phyloP scores from a whole-genome alignment of 257 asterid species.

The Penstemon davidsonii region DNA sequence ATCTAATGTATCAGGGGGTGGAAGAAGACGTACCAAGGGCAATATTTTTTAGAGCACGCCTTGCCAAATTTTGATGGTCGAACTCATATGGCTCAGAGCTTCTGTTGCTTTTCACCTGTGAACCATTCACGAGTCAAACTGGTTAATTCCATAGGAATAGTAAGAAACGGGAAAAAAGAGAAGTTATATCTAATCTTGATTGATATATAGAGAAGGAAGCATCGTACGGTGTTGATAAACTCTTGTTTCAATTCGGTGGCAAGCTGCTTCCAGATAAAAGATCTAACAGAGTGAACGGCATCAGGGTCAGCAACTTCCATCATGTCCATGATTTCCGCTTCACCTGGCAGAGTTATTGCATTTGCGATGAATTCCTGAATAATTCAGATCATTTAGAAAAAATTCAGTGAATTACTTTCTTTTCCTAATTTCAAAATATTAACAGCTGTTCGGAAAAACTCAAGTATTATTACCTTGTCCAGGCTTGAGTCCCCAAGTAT shows the following conservation, averaged over 20 bases:
- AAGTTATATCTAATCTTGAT: neutral
- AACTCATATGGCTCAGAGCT: constrained; percentile 65
- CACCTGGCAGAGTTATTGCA: constrained; percentile 79
- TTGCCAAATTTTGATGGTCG: constrained; percentile 66
- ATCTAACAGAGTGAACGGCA: constrained; percentile 80
- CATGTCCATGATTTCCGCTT: constrained; percentile 84
- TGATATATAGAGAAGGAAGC: constrained; percentile 2
- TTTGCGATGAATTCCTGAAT: constrained; percentile 78
- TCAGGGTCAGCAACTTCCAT: constrained; percentile 89
- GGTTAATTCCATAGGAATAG: constrained; percentile 2
- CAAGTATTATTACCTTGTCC: constrained; percentile 57
- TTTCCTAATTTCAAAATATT: no score
- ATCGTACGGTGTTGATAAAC: constrained; percentile 50
- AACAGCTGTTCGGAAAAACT: no score
- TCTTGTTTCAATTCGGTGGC: constrained; percentile 68
- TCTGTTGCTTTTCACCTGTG: constrained; percentile 53
- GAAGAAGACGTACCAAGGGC: constrained; percentile 58
- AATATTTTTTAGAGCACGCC: constrained; percentile 72
- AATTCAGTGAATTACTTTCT: constrained; percentile 2
- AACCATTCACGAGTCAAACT: constrained; percentile 8
- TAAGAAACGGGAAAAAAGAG: neutral
- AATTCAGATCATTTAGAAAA: constrained; percentile 1
- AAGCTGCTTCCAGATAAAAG: constrained; percentile 67
- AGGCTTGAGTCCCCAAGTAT: constrained; percentile 56
- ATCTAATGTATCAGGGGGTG: neutral